Base-by-base conservation (phyloP, 352 stramenopile genomes). In the Phytophthora pisi region DNA sequence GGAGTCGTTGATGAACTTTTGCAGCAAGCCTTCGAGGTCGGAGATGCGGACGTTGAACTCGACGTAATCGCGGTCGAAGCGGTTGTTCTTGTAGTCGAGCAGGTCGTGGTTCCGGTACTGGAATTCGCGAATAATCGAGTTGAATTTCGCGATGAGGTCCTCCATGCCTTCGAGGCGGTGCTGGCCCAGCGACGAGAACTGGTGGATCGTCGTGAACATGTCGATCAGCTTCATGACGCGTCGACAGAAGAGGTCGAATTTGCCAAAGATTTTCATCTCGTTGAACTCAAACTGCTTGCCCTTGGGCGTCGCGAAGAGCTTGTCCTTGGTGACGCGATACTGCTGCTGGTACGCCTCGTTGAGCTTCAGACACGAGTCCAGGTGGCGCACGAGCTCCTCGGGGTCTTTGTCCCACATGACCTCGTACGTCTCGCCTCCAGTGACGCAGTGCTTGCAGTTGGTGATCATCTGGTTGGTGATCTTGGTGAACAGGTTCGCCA, bases 401-500 rank as follows among this genome's bases (percentile, higher is more conserved):
- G 96, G 94, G 26, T 99, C 92, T 79, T 98, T 96, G 62, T 97
- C 86, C 96, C 95, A 99, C 77, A 98, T 94, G 51, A 96, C 83
- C 51, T 97, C 89, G 45, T 93, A 94, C 16, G 72, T 84, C 36
- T 96, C 89, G 3, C 87, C 88, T 8, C 79, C 80, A 3, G 88
- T 96, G 50, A 99, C 97, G 58, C 93, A 98, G 28, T 96, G 84
- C 64, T 98, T 99, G 82, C 97, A 99, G 72, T 98, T 98, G 5
- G 89, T 82, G 72, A 99, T 99, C 96, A 99, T 99, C 75, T 99
- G 97, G 74, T 99, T 97, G 0, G 97, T 99, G 66, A 99, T 99
- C 75, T 99, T 99, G 3, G 89, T 89, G 61, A 99, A 98, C 53
- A 99, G 82, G 40, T 94, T 97, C 0, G 95, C 95, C 90, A 99